phyloP scores from a whole-genome alignment of 495 filamentous ascomycete genomes.

The Hypoxylon perforatum region DNA sequence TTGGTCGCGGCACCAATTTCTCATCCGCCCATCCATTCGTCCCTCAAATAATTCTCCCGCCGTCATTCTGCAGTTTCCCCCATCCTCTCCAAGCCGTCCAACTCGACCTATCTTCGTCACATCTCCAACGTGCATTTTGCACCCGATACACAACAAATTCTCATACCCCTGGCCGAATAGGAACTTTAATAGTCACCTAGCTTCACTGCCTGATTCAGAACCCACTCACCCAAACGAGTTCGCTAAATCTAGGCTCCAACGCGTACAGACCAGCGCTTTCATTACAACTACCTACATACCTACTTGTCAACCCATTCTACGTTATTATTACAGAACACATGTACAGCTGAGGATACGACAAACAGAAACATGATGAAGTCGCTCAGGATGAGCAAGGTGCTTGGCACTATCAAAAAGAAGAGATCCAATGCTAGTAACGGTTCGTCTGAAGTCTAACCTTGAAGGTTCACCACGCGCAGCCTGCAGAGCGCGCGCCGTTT shows the following conservation, averaged over 20 bases:
- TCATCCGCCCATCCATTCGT: constrained; percentile 23
- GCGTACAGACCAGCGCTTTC: not conserved
- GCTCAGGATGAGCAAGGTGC: constrained; percentile 66
- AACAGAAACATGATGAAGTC: constrained; percentile 57
- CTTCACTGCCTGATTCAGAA: not conserved
- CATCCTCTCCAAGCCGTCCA: constrained; percentile 4
- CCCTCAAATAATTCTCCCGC: constrained; percentile 10
- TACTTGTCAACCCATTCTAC: constrained; percentile 1
- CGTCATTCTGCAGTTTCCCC: constrained; percentile 31
- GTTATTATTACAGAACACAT: constrained; percentile 16
- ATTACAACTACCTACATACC: not conserved
- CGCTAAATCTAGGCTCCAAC: constrained; percentile 8
- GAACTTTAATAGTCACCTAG: constrained; percentile 2
- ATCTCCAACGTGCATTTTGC: constrained; percentile 12
- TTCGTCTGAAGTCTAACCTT: constrained; percentile 36
- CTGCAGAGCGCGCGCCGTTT: constrained; percentile 2
- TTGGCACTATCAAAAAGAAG: constrained; percentile 62
- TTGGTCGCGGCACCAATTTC: constrained; percentile 5
- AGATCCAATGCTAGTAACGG: constrained; percentile 44
- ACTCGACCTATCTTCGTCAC: constrained; percentile 7
- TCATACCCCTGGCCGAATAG: not conserved
- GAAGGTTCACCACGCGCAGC: not conserved
- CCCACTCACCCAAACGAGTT: not conserved
- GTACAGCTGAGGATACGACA: constrained; percentile 14
- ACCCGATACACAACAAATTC: not conserved